phyloP scores from a whole-genome alignment of 306 rosid genomes.

The Carpinus fangiana region DNA sequence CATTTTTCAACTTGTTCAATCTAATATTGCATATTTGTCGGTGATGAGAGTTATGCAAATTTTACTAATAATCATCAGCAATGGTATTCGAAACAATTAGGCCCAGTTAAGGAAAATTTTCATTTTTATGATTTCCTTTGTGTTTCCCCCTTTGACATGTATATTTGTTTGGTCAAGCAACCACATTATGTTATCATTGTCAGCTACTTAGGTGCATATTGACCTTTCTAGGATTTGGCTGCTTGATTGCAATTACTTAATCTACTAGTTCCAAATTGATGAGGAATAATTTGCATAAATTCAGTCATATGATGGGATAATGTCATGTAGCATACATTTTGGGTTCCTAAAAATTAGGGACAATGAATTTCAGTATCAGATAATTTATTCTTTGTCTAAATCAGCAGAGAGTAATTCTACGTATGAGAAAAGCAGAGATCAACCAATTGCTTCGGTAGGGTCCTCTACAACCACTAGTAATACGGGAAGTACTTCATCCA shows the following conservation, averaged over 20 bases:
- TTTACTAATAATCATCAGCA: not conserved
- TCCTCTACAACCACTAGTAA: slow-evolving; percentile 69
- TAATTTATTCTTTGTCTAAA: slow-evolving; percentile 26
- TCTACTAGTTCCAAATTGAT: slow-evolving; percentile 7
- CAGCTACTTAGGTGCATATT: slow-evolving; percentile 4
- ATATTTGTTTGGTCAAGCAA: not conserved
- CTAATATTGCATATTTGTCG: not conserved
- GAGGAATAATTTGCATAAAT: slow-evolving; percentile 15
- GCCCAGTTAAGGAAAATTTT: not conserved
- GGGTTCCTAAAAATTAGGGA: slow-evolving; percentile 11
- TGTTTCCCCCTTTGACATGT: not conserved
- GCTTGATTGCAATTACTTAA: slow-evolving; percentile 15
- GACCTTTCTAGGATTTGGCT: not conserved
- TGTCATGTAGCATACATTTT: slow-evolving; percentile 21
- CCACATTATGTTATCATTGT: not conserved
- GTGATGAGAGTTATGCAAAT: not conserved
- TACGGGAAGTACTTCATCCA: slow-evolving; percentile 67
- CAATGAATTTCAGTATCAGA: slow-evolving; percentile 18
- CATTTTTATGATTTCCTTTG: not conserved
- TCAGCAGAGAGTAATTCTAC: slow-evolving; percentile 55
- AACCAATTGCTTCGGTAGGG: slow-evolving; percentile 43
- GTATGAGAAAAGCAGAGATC: slow-evolving; percentile 56
- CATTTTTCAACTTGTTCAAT: slow-evolving; percentile 14
- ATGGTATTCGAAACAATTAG: not conserved
- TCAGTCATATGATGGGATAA: slow-evolving; percentile 8